Evolutionary conservation across 1,284 basidiomycete genomes (phyloP).

Genomic region (Ceratobasidium sp.): DNA sequence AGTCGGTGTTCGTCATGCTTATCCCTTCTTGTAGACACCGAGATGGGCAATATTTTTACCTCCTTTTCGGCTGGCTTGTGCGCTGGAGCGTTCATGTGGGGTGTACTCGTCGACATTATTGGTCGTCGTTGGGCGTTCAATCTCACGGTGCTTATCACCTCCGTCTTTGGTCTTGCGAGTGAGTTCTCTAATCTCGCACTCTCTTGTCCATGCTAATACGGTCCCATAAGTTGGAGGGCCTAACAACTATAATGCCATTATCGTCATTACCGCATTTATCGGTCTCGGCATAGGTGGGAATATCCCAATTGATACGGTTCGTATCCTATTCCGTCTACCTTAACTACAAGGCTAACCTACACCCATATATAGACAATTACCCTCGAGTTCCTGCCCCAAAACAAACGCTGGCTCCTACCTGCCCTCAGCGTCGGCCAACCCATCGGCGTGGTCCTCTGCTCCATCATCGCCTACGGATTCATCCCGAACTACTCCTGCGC

Average conservation of each 20-base stretch:
- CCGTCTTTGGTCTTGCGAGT: not conserved
- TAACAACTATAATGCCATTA: not conserved
- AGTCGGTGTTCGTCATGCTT: not conserved
- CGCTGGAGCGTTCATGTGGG: too few species aligned
- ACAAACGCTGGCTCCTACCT: too few species aligned
- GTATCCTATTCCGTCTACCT: not conserved
- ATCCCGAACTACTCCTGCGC: too few species aligned
- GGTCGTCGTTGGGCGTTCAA: too few species aligned
- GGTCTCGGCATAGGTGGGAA: not conserved
- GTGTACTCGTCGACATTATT: too few species aligned
- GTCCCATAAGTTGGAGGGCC: not conserved
- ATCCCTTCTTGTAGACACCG: not conserved
- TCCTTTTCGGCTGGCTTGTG: not conserved
- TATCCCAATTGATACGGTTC: not conserved
- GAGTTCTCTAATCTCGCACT: too few species aligned
- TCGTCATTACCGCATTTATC: slow-evolving; percentile 1
- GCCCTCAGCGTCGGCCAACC: slow-evolving; percentile 12
- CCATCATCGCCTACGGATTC: too few species aligned
- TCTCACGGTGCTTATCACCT: too few species aligned
- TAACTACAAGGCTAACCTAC: too few species aligned
- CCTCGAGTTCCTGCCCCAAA: too few species aligned
- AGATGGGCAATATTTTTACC: slow-evolving; percentile 1
- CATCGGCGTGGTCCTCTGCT: not conserved
- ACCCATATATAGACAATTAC: too few species aligned
- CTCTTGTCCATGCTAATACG: too few species aligned